Conservation (phyloP, 306 rosid species). For the Pyrus communis region DNA sequence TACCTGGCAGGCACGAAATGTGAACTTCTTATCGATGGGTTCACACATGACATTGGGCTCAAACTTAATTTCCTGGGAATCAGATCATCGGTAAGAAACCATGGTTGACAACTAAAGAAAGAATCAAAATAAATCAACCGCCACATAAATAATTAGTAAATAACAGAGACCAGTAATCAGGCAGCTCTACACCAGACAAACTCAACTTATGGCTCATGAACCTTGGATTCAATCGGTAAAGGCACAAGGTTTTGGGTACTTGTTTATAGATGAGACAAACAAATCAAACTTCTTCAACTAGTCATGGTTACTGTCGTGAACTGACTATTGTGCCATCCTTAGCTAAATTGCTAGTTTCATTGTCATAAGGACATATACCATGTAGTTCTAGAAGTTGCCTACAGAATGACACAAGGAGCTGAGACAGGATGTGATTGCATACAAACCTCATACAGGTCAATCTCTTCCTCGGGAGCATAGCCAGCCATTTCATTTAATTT, state of each 20-base stretch:
- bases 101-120: neutral
- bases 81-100: neutral
- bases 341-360: neutral
- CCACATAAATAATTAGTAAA: neutral
- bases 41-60: conserved; percentile 98
- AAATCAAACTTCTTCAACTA: neutral
- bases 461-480: conserved; percentile 75
- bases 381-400: neutral
- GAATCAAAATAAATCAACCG: neutral
- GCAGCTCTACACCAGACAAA: neutral
- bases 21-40: conserved; percentile 76
- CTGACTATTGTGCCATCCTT: neutral
- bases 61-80: conserved; percentile 80
- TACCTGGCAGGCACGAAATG: conserved; percentile 92
- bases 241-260: neutral
- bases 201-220: neutral
- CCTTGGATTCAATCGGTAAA: neutral
- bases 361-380: neutral
- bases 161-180: neutral
- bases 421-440: neutral
- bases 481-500: conserved; percentile 86
- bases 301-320: neutral
- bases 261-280: neutral
- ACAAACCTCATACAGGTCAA: conserved; percentile 87
- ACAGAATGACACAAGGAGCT: neutral